Base-by-base conservation (phyloP, 352 stramenopile genomes). In the Phytophthora litchii region DNA sequence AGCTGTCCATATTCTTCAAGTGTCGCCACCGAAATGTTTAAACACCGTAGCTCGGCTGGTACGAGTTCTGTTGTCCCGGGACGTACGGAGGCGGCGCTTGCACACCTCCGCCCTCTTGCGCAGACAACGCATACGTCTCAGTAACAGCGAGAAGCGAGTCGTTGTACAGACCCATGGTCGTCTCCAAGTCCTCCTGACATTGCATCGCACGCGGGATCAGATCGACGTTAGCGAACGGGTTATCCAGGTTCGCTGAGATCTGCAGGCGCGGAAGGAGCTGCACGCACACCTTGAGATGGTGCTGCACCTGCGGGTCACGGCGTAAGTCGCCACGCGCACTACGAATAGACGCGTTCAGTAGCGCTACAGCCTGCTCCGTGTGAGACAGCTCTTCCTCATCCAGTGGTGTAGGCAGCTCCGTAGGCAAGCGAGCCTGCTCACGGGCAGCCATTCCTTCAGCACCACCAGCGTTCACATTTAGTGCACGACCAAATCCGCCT, bases 171-270 rank as follows among this genome's bases (percentile, higher is more conserved):
- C 85, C 83, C 80, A 94, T 95, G 3, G 86, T 93, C 44, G 72
- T 92, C 64, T 94, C 86, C 36, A 95, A 54, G 47, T 94, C 84
- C 59, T 95, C 84, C 49, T 94, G 83, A 70, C 82, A 95, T 72
- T 95, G 84, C 86, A 95, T 94, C 51, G 86, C 86, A 8, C 84
- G 86, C 38, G 84, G 84, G 52, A 95, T 95, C 42, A 95, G 53
- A 60, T 95, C 86, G 31, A 92, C 78, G 51, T 94, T 93, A 14
- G 86, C 86, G 43, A 95, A 95, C 54, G 86, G 86, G 54, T 95
- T 95, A 71, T 95, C 86, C 71, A 94, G 31, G 67, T 93, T 93
- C n/a, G 86, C 86, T 51, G 84, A 92, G 68, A 94, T 92, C 63
- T 95, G 86, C 38, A 95, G 72, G 3, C 84, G 82, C 34, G 86